Conservation (phyloP, 2,329 filamentous ascomycete species). For the Fusarium succisae region DNA sequence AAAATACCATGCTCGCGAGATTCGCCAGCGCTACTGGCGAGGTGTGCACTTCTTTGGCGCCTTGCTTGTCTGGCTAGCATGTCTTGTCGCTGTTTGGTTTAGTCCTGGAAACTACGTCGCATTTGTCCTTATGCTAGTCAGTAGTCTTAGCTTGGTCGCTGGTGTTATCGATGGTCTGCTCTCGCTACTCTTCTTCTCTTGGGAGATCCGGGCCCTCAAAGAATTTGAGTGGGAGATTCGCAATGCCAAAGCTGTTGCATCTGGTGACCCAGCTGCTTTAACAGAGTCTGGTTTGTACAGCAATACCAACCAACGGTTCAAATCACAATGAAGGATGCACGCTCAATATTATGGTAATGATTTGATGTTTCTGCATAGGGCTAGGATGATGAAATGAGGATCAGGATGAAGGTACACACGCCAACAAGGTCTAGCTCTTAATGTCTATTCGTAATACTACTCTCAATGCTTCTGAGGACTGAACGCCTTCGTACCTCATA, state of each 20-base stretch:
- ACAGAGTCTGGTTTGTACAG: conserved; percentile 26
- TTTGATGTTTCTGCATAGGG: conserved; percentile 27
- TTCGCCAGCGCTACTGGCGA: conserved; percentile 75
- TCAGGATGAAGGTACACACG: conserved; percentile 25
- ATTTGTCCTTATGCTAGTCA: conserved; percentile 82
- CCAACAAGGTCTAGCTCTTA: conserved; percentile 34
- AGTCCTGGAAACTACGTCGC: conserved; percentile 77
- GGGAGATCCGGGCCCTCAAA: conserved; percentile 81
- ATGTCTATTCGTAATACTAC: conserved; percentile 42
- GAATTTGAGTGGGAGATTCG: conserved; percentile 95
- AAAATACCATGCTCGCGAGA: conserved; percentile 76
- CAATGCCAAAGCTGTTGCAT: conserved; percentile 66
- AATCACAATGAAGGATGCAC: conserved; percentile 26
- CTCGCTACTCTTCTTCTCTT: conserved; percentile 84
- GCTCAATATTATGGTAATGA: conserved; percentile 21
- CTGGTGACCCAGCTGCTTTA: conserved; percentile 41
- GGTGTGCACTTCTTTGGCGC: conserved; percentile 77
- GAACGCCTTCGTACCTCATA: neutral
- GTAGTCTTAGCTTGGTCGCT: conserved; percentile 77
- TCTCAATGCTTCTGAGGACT: conserved; percentile 4
- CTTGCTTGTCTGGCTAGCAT: conserved; percentile 74
- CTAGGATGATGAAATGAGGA: conserved; percentile 35
- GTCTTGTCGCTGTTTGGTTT: conserved; percentile 88
- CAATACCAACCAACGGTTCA: conserved; percentile 18
- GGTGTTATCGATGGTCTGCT: conserved; percentile 88